A percentile compares a stretch with the other conserved stretches of the same genome.
Conservation (phyloP, 495 filamentous ascomycete genomes). For the Jackrogersella minutella region DNA sequence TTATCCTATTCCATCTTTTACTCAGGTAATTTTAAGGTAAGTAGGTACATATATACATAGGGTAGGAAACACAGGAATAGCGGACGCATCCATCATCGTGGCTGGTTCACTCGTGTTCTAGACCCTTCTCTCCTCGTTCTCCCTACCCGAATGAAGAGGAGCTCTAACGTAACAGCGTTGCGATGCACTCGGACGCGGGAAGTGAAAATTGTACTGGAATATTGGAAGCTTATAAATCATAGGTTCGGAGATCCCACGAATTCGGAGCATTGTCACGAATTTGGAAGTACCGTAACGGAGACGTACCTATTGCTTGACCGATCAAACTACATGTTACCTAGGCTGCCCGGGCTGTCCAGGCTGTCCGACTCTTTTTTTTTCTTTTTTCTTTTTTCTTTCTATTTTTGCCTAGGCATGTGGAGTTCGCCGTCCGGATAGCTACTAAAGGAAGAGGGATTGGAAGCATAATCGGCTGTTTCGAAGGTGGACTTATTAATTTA, state of each 20-base stretch:
- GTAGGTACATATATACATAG: too few relatives aligned
- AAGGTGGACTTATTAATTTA: conserved; percentile 10
- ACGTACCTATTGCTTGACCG: not conserved
- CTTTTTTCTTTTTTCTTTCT: too few relatives aligned
- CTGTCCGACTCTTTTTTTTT: too few relatives aligned
- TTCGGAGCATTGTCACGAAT: not conserved
- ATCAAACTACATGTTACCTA: not conserved
- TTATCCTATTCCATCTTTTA: too few relatives aligned
- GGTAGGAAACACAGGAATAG: too few relatives aligned
- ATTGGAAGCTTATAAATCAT: not conserved
- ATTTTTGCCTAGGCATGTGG: conserved; percentile 26
- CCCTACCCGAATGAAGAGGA: too few relatives aligned
- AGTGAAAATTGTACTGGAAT: not conserved
- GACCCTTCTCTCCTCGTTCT: not conserved
- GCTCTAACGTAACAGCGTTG: not conserved
- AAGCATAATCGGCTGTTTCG: not conserved
- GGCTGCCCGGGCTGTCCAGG: too few relatives aligned
- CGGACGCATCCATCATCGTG: not conserved
- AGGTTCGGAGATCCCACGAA: not conserved
- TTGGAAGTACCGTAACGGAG: not conserved
- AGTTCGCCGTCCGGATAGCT: not conserved
- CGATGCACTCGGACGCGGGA: not conserved
- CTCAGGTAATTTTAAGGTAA: too few relatives aligned
- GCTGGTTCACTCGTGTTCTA: not conserved
- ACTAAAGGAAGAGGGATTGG: not conserved